Percentiles rank a stretch among this genome's conserved stretches.
These are phyloP conservation scores for Citrullus amarus DNA, from an alignment of 306 rosid genomes.

Conservation along the genomic window DNA sequence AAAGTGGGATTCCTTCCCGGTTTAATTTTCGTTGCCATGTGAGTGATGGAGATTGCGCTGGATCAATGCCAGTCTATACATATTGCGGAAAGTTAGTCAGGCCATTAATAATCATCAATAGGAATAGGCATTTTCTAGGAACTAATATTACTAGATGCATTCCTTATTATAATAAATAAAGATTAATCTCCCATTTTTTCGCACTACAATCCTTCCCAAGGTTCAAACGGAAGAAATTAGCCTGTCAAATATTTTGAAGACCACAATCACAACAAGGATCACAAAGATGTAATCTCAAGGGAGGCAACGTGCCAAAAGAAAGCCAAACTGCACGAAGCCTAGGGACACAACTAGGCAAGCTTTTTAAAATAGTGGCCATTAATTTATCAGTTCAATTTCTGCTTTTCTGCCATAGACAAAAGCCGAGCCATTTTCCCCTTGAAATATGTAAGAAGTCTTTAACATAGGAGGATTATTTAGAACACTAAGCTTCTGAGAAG, in stretches of 20 bases:
- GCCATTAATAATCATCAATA: not conserved
- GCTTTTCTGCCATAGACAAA: not conserved
- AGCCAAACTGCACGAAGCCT: not conserved
- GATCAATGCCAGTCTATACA: conserved; percentile 35
- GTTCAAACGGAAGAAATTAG: not conserved
- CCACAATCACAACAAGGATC: not conserved
- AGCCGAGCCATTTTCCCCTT: not conserved
- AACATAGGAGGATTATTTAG: not conserved
- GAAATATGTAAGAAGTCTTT: not conserved
- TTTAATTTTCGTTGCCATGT: conserved; percentile 72
- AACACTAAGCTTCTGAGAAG: not conserved
- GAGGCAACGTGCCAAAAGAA: not conserved
- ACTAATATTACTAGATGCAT: not conserved
- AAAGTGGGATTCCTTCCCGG: conserved; percentile 19
- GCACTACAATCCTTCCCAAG: not conserved
- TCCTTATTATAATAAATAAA: not conserved
- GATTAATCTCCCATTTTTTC: not conserved
- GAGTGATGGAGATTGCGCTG: conserved; percentile 48
- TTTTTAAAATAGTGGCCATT: not conserved
- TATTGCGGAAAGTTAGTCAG: conserved; percentile 5
- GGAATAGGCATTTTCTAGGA: not conserved
- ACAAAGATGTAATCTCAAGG: not conserved
- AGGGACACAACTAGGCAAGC: not conserved
- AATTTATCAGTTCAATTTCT: not conserved
- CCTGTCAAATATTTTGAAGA: not conserved